Evolutionary conservation across 352 stramenopile species (phyloP), one percentile per base, ranked within the genome.

Genomic region (Phytophthora chlamydospora): DNA sequence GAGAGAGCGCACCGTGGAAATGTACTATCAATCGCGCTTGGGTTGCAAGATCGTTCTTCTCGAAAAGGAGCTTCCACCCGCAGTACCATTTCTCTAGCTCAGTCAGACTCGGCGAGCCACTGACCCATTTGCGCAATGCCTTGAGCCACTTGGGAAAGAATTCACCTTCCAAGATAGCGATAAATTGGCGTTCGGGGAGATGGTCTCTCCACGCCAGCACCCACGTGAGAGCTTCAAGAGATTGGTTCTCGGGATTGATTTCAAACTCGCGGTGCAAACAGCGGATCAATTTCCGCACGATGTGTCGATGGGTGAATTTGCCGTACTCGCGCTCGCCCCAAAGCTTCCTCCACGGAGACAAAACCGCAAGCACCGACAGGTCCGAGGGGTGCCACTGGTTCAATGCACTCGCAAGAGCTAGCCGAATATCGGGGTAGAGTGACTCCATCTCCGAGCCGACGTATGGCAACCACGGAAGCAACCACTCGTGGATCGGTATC

Each of bases 61-160:
- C 69, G 34, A 97, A 96, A 45, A 95, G 78, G 5, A 73, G 38
- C 36, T 93, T 95, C 90, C 90, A 97, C 3, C 90, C 88, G 17
- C 71, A 66, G 62, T 96, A 96, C 90, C 90, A 97, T 45, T 67
- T 83, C 29, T 87, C 73, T 1, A 97, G 58, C 58, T 97, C 90
- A 1, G 41, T 38, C 34, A 96, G 50, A 45, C 78, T 69, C 3
- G 79, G 72, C 3, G 69, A 68, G 5, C 68, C 63, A 4, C 41
- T 43, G 3, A 97, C 70, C 91, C 91, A 98, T 43, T 73, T 75
- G 12, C 80, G 85, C 43, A 98, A 64, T 13, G 93, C 83, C 14
- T 81, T 79, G 11, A 97, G 80, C 91, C 91, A 98, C 57, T 95
- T 90, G 0, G 88, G 85, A 47, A 98, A 97, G 47, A 98, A 97